These are phyloP conservation scores for Russula virescens DNA, from an alignment of 768 basidiomycete genomes.

Conservation along the genomic window DNA sequence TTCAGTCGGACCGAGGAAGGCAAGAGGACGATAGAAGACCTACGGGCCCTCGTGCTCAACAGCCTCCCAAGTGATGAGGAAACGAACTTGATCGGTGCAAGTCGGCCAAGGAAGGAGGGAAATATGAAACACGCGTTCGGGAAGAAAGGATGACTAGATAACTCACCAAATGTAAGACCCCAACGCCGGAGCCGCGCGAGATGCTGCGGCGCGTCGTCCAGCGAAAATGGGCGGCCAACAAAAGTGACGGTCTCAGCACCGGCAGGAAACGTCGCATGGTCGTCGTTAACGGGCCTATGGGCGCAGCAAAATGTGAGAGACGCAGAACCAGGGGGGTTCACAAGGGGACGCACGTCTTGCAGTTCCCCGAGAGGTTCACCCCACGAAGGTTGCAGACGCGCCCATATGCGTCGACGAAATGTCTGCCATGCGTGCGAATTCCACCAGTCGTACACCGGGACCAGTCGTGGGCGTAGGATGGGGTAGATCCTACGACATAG, in stretches of 20 bases:
- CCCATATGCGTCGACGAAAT: conserved; percentile 77
- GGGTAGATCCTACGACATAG: conserved; percentile 43
- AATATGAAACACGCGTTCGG: background rate
- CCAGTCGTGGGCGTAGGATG: conserved; percentile 73
- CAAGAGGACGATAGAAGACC: conserved; percentile 32
- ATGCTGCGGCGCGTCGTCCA: conserved; percentile 83
- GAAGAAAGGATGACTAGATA: background rate
- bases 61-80: conserved; percentile 96
- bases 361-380: conserved; percentile 77
- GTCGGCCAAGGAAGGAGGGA: background rate
- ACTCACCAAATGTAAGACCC: conserved; percentile 82
- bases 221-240: conserved; percentile 85
- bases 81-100: conserved; percentile 52
- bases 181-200: conserved; percentile 74
- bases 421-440: conserved; percentile 59
- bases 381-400: conserved; percentile 79
- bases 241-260: conserved; percentile 68
- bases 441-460: conserved; percentile 51
- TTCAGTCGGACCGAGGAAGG: background rate
- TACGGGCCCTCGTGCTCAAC: conserved; percentile 91
- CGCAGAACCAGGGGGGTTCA: conserved; percentile 14
- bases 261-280: conserved; percentile 62
- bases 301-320: conserved; percentile 8
- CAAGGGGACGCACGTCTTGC: conserved; percentile 61
- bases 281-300: conserved; percentile 60